Evolutionary conservation across 768 basidiomycete species (phyloP).

Genomic region (Auriscalpium orientale): DNA sequence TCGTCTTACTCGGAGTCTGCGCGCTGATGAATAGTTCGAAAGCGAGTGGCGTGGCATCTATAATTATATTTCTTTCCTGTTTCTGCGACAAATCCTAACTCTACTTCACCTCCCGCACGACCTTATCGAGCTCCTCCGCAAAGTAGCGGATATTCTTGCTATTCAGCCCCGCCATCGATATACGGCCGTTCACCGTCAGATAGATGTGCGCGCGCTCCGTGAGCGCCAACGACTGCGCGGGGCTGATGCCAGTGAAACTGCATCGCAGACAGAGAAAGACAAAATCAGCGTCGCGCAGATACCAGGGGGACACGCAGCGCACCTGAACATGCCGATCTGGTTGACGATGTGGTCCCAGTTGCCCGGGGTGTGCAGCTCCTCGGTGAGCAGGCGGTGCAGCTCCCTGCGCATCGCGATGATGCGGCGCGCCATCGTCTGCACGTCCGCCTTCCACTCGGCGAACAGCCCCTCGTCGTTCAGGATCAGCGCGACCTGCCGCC

Average conservation of each 20-base stretch:
- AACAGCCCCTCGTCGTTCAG: conserved; percentile 69
- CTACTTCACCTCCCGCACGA: conserved; percentile 36
- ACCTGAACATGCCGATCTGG: conserved; percentile 99
- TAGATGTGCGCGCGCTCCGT: conserved; percentile 75
- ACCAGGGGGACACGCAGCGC: conserved; percentile 17
- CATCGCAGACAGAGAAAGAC: background rate
- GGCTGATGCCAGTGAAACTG: conserved; percentile 80
- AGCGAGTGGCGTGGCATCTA: too few relatives aligned
- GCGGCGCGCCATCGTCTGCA: conserved; percentile 85
- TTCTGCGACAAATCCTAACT: too few relatives aligned
- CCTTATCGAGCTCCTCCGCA: conserved; percentile 62
- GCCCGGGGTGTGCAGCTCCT: conserved; percentile 81
- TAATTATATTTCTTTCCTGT: too few relatives aligned
- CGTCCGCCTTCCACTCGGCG: conserved; percentile 85
- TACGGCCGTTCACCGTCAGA: conserved; percentile 80
- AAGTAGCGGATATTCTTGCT: conserved; percentile 69
- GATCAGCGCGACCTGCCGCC: conserved; percentile 63
- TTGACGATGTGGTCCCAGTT: conserved; percentile 93
- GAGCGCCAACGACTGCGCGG: conserved; percentile 58
- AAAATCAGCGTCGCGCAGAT: conserved; percentile 16
- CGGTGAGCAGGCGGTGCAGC: conserved; percentile 63
- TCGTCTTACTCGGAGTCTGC: too few relatives aligned
- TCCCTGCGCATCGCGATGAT: conserved; percentile 89
- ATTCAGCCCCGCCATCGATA: conserved; percentile 94
- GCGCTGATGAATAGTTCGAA: too few relatives aligned